Evolutionary conservation across 2,329 filamentous ascomycete genomes (phyloP), one percentile per base, ranked within the genome.

Genomic region (Xylariaceae sp.): DNA sequence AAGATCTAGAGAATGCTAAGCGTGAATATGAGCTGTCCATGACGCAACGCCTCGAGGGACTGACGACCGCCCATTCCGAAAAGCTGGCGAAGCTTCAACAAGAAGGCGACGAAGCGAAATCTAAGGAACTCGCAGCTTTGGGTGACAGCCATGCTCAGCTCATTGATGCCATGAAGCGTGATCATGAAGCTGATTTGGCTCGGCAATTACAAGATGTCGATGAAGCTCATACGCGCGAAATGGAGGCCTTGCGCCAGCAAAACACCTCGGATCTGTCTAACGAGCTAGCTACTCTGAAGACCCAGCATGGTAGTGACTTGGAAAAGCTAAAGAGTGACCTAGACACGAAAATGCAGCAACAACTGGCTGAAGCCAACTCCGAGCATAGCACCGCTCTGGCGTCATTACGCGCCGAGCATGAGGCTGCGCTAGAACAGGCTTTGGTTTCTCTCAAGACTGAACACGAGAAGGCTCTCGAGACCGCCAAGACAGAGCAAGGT

Each of bases 381-480:
- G 48, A 58, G 8, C 69, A 71, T 61, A 60, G 52, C 49, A 35
- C 63, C 4, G 59, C 67, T 1, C 51, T 70, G 1, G 63, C 64
- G 23, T 64, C 64, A 9, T 53, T 70, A 34, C 66, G 65, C 23
- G 47, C 62, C 15, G 64, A 65, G 34, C 67, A 69, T 58, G 56
- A 68, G 58, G 57, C 59, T n/a, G 45, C 51, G 17, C 56, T 68
- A n/a, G 49, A 64, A 7, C 59, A 56, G 17, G 55, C 37, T 41
- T 8, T 41, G 8, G 7, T 3, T 41, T 13, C 50, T 47, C 58
- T 68, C 1, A 64, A 66, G 61, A 39, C 55, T 1, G 54, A 65
- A 45, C 67, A 72, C 55, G 48, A 51, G 7, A 61, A 63, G 51
- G 64, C 66, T n/a, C 61, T 72, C 2, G 65, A 69, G 55, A 63